Evolutionary conservation across 1,139 yeast genomes (phyloP), one percentile per base, ranked within the genome.

Genomic region (Yamadazyma aaseri): DNA sequence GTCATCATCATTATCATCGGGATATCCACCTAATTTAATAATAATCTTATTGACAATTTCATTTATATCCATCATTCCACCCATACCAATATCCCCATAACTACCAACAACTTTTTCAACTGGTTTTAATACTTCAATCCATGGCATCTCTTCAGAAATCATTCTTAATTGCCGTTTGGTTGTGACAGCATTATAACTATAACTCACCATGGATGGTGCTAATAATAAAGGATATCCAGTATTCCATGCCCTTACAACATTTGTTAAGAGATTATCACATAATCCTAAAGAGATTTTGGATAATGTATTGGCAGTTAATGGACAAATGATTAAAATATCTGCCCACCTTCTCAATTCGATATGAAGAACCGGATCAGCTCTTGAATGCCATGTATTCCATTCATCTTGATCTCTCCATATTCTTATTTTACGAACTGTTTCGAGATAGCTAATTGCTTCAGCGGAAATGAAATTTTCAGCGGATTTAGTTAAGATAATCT

Each of bases 311-410:
- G 97, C 96, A 10, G 95, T 83, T 43, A 89, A 64, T 3, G 97
- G 97, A 23, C 95, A 95, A 35, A 90, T 83, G 23, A 89, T 73
- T 34, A 90, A 68, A 20, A 90, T 81, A 60, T 90, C 96, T 0
- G 97, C 97, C 97, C 97, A 90, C 49, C 96, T 76, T 47, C 97
- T 77, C 40, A 90, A 69, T 61, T 90, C 97, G 50, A 89, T 89
- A 58, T 90, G 97, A 46, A 90, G 68, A 18, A 89, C 96, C 1
- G 97, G 96, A 59, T 89, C 97, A 32, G 87, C 78, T 45, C 97
- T 73, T 30, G 73, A 66, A 50, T 76, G 74, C 97, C 97, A 89
- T 3, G 87, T 81, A 30, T 67, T 72, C 97, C 97, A 90, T 60
- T 90, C 97, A 56, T 90, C 97, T 30, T 73, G 68, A 56, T 90